Evolutionary conservation across 192 early-diverging fungal genomes (phyloP).

Genomic region (Pilaira anomala): DNA sequence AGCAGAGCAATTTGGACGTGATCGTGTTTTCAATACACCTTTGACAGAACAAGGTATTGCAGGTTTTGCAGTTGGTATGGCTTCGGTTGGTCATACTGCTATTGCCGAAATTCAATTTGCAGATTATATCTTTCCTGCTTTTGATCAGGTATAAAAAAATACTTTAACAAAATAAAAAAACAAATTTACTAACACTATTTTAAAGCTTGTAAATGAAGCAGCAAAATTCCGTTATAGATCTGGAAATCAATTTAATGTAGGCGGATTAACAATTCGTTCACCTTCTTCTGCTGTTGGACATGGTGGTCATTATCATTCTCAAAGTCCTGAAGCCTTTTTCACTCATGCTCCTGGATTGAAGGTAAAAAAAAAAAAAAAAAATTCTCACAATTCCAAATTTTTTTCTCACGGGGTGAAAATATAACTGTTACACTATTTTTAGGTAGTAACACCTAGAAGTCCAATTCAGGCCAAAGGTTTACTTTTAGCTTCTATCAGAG

Average conservation of each 20-base stretch:
- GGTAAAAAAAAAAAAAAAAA: conserved; percentile 29
- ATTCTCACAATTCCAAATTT: conserved; percentile 15
- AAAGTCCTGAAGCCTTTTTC: conserved; percentile 92
- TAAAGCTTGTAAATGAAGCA: conserved; percentile 90
- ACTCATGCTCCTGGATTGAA: conserved; percentile 93
- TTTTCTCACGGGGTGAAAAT: conserved; percentile 34
- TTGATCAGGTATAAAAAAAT: conserved; percentile 75
- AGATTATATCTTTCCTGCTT: conserved; percentile 97
- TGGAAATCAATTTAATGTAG: conserved; percentile 88
- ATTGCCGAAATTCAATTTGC: conserved; percentile 99
- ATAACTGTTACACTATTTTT: neutral
- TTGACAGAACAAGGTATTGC: conserved; percentile 94
- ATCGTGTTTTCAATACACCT: conserved; percentile 96
- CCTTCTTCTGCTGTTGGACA: conserved; percentile 95
- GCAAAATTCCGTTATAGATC: conserved; percentile 96
- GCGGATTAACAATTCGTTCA: conserved; percentile 86
- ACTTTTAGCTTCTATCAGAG: conserved; percentile 83
- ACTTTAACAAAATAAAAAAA: neutral
- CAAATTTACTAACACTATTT: neutral
- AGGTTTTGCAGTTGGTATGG: conserved; percentile 94
- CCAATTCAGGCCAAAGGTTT: conserved; percentile 96
- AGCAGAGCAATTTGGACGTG: conserved; percentile 83
- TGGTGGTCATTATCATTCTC: conserved; percentile 95
- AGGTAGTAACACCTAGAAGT: conserved; percentile 84
- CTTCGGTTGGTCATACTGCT: conserved; percentile 90